Evolutionary conservation across 108 stramenopile genomes (phyloP), one percentile per base, ranked within the genome.

Genomic region (Tribonema minus): DNA sequence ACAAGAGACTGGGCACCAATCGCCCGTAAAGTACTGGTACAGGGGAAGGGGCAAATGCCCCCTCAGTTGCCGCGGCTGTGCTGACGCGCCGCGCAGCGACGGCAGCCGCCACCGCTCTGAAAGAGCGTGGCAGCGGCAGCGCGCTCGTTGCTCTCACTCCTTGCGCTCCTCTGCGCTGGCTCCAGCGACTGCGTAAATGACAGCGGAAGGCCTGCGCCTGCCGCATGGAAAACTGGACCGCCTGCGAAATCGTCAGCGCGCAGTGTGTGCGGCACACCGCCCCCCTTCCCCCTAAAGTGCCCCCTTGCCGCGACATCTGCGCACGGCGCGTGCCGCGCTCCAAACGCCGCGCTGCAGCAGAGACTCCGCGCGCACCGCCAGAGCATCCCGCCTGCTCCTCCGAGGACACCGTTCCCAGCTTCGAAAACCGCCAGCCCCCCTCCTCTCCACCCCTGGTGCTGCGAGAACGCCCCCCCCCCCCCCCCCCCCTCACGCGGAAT

Each of bases 231-330:
- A 26, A 40, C 26, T 91, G 91, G 0, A 54, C 91, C 28, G 37
- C 40, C 28, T 77, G 91, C 36, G 91, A 88, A 58, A 64, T 87
- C 3, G 28, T n/a, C n/a, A 90, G 91, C 79, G 82, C 82, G 20
- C 91, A 92, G 70, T 90, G 87, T 2, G 86, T 88, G 7, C 89
- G 85, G 68, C 76, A 89, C 7, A 67, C 90, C 61, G 86, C 81
- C n/a, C n/a, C n/a, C n/a, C n/a, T n/a, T n/a, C n/a, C n/a, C n/a
- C n/a, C n/a, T n/a, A n/a, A n/a, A n/a, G n/a, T n/a, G n/a, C n/a
- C n/a, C n/a, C n/a, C n/a, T n/a, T n/a, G n/a, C n/a, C n/a, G n/a
- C n/a, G n/a, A n/a, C n/a, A n/a, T n/a, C n/a, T n/a, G n/a, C 28
- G 62, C 76, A 26, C 85, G 85, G 3, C 80, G 77, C 25, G 72